These are phyloP conservation scores for Fremontodendron californicum DNA, from an alignment of 345 rosid species.

Conservation along the genomic window DNA sequence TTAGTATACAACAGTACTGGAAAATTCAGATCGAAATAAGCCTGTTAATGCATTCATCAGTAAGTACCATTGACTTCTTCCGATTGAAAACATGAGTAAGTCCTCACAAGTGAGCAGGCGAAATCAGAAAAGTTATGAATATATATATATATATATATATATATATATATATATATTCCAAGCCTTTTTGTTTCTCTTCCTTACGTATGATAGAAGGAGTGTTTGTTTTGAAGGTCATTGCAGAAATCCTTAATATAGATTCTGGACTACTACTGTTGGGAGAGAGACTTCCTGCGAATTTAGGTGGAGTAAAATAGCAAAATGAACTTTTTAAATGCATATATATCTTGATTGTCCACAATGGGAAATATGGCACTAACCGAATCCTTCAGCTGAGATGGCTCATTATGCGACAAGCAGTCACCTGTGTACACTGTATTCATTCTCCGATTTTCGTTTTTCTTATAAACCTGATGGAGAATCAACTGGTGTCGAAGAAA, in stretches of 20 bases:
- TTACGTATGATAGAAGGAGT: slow-evolving; percentile 41
- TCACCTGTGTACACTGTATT: neutral
- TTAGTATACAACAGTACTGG: too few relatives aligned
- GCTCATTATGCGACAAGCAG: slow-evolving; percentile 2
- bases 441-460: neutral
- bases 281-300: slow-evolving; percentile 15
- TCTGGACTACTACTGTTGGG: slow-evolving; percentile 31
- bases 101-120: slow-evolving; percentile 1
- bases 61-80: neutral
- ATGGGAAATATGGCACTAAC: neutral
- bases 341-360: neutral
- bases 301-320: slow-evolving; percentile 12
- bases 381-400: slow-evolving; percentile 5
- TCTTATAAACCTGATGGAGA: neutral
- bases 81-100: neutral
- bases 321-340: neutral
- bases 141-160: too few relatives aligned
- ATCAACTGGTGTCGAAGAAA: neutral
- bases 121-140: neutral
- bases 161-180: too few relatives aligned
- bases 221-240: slow-evolving; percentile 27
- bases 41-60: neutral
- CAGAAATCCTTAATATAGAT: slow-evolving; percentile 34
- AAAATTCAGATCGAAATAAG: too few relatives aligned
- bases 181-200: slow-evolving; percentile 26